Conservation (phyloP, 139 green algal species). For the Picochlorum sp. region DNA sequence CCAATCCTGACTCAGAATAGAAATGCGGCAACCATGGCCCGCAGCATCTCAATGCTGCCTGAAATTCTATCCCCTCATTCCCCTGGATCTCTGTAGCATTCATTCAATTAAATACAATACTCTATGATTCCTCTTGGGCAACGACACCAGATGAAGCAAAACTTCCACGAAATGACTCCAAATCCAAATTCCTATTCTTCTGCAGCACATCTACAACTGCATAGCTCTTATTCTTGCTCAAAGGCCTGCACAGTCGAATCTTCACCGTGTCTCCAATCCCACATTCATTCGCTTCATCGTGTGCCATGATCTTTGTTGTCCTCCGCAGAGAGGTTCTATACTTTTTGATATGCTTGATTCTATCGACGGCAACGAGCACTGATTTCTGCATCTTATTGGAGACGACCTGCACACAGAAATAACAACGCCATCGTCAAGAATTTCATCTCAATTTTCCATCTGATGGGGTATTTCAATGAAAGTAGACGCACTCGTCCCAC, state of each 20-base stretch:
- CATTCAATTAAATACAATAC: not conserved
- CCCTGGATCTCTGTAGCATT: not conserved
- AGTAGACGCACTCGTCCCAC: not conserved
- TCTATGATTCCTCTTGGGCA: not conserved
- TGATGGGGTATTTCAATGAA: no score
- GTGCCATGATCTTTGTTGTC: slow-evolving; percentile 51
- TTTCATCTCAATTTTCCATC: no score
- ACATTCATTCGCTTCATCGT: slow-evolving; percentile 48
- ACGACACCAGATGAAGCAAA: slow-evolving; percentile 24
- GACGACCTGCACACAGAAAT: slow-evolving; percentile 33
- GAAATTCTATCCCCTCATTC: slow-evolving; percentile 48
- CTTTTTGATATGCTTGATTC: slow-evolving; percentile 30
- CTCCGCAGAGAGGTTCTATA: slow-evolving; percentile 29
- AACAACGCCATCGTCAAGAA: no score
- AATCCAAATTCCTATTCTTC: slow-evolving; percentile 34
- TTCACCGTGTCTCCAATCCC: slow-evolving; percentile 50
- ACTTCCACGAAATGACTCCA: slow-evolving; percentile 6
- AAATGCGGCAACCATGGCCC: slow-evolving; percentile 22
- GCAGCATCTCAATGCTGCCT: slow-evolving; percentile 47
- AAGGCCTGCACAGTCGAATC: slow-evolving; percentile 41
- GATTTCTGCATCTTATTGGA: slow-evolving; percentile 54
- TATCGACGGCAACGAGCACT: slow-evolving; percentile 41
- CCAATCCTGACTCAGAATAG: no score
- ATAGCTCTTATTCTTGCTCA: slow-evolving; percentile 53
- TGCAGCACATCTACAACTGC: slow-evolving; percentile 39